These are phyloP conservation scores for Pichia occidentalis DNA, from an alignment of 805 yeast species.

Conservation along the genomic window DNA sequence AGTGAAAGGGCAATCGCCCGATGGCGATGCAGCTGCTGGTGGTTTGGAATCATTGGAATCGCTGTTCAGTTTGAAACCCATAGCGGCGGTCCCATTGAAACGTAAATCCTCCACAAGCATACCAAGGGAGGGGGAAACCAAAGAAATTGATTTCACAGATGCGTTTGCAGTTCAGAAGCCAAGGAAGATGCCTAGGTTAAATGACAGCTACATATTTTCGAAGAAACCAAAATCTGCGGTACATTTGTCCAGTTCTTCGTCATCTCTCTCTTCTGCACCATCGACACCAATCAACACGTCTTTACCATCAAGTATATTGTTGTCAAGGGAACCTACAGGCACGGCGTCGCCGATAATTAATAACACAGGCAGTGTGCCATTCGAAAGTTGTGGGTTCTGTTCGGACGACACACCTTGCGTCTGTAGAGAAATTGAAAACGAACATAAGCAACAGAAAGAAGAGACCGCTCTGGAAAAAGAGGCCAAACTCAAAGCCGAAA, in stretches of 20 bases:
- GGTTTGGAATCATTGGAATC: slow-evolving; percentile 3
- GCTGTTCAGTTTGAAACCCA: slow-evolving; percentile 40
- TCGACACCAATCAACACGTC: slow-evolving; percentile 3
- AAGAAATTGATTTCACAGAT: slow-evolving; percentile 54
- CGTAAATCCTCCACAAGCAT: slow-evolving; percentile 17
- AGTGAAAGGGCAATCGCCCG: too few relatives aligned
- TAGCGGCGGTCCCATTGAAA: slow-evolving; percentile 59
- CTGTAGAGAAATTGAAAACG: slow-evolving; percentile 66
- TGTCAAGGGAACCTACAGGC: too few relatives aligned
- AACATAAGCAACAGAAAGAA: slow-evolving; percentile 28
- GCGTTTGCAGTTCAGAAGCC: slow-evolving; percentile 29
- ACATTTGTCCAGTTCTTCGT: too few relatives aligned
- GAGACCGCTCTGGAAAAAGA: slow-evolving; percentile 9
- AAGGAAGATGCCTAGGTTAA: slow-evolving; percentile 16
- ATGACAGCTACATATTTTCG: too few relatives aligned
- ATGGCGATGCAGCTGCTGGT: too few relatives aligned
- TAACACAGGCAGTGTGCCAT: slow-evolving; percentile 21
- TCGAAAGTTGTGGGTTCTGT: slow-evolving; percentile 88
- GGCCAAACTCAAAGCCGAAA: slow-evolving; percentile 12
- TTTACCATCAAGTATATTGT: neutral
- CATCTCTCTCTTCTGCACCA: slow-evolving; percentile 1
- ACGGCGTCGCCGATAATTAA: too few relatives aligned
- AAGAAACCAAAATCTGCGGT: too few relatives aligned
- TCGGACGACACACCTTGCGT: slow-evolving; percentile 89
- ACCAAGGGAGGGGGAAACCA: neutral